Percentiles rank a stretch among this genome's conserved stretches.
These are phyloP conservation scores for Saturnispora besseyi DNA, from an alignment of 805 yeast species.

Conservation along the genomic window DNA sequence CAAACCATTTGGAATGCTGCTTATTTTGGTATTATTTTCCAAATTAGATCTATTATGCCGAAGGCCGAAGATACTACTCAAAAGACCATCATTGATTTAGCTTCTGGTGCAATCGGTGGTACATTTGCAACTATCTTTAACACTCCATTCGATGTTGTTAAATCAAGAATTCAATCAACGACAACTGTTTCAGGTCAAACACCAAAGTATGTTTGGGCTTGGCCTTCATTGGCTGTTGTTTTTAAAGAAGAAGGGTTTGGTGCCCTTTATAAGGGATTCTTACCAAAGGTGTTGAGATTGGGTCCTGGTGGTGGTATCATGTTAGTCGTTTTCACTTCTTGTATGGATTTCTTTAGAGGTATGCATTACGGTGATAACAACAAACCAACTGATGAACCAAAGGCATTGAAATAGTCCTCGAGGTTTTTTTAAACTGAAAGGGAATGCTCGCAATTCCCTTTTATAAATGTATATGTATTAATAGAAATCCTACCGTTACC, in stretches of 20 bases:
- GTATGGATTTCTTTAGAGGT: constrained; percentile 89
- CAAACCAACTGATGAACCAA: background rate
- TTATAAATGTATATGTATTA: background rate
- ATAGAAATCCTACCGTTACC: background rate
- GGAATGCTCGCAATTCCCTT: background rate
- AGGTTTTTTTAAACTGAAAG: background rate
- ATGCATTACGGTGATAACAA: constrained; percentile 28
- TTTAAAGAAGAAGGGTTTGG: constrained; percentile 85
- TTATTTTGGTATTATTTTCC: constrained; percentile 91
- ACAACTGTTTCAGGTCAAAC: constrained; percentile 59
- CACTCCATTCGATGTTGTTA: constrained; percentile 97
- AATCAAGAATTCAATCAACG: constrained; percentile 86
- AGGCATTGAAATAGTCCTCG: background rate
- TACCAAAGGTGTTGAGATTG: constrained; percentile 92
- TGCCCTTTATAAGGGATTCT: constrained; percentile 91
- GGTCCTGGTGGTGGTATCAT: constrained; percentile 99
- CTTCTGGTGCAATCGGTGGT: constrained; percentile 95
- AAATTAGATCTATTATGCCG: constrained; percentile 73
- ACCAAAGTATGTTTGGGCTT: constrained; percentile 87
- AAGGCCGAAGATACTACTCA: constrained; percentile 59
- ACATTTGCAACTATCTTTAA: constrained; percentile 90
- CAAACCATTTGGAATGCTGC: constrained; percentile 97
- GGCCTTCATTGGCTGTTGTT: constrained; percentile 67
- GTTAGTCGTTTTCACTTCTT: constrained; percentile 89
- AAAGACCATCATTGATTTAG: constrained; percentile 76